Base-by-base conservation (phyloP, 176 grass and related monocot genomes). In the Secale cereale region DNA sequence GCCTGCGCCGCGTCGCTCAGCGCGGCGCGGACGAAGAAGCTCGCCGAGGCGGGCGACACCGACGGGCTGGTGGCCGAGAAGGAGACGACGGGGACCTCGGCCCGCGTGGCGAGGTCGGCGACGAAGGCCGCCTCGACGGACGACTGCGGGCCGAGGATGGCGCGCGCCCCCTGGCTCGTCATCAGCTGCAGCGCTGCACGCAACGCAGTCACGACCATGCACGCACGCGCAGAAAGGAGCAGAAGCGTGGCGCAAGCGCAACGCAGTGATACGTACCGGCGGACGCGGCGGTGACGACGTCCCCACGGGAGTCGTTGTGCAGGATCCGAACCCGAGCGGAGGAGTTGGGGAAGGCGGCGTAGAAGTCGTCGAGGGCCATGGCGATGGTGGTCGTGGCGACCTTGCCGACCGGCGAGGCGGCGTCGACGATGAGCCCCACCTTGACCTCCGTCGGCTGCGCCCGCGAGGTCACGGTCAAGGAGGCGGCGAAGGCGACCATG, bases 1-100 rank as follows among this genome's bases (percentile, higher is more conserved):
- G 77, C 69, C 78, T 92, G 91, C 27, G 2, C 12, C 8, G 68
- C 85, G 75, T 87, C 91, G 85, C 70, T 86, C 17, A 62, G 41
- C 19, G 81, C 78, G 11, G 85, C 93, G 76, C 90, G 93, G 12
- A 36, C 63, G 90, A 95, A 95, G 88, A 88, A 95, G 23, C 69
- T 29, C 16, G 46, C 67, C 14, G 5, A 29, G 28, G 78, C 4
- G 15, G 74, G 68, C 8, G 85, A 86, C 46, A 95, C 83, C 20
- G 93, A 92, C 4, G 93, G 90, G 90, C 90, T 92, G 4, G 93
- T 94, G 35, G 92, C 88, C 7, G 93, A 90, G 87, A 92, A 90
- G 60, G 87, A 88, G 5, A 95, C 85, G 12, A 92, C 66, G 35
- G 93, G 93, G 82, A 95, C 76, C 32, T 84, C 66, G 12, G 63